Base-by-base conservation (phyloP, 345 rosid species). In the Corchorus olitorius region DNA sequence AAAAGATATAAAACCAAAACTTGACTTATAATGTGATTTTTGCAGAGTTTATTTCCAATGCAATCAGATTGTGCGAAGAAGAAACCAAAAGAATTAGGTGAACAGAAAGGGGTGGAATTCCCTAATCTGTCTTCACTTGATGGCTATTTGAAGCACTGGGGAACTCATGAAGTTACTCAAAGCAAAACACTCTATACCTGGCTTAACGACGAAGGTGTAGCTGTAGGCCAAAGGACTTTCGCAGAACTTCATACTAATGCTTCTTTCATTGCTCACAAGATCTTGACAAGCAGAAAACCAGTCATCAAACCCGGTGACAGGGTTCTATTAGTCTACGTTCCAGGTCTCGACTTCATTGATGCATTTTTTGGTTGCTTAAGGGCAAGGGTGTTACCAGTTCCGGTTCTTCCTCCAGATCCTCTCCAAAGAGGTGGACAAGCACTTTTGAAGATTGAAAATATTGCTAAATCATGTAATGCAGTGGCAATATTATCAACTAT, bases 341-440 rank as follows among this genome's bases (percentile, higher is more conserved):
- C 94, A 0, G 92, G 94, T 73, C 81, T 90, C 65, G 94, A 90
- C 55, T 88, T 88, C 20, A 63, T 85, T 39, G 94, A 90, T 77
- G 87, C 90, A 56, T 90, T 88, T 86, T 90, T 90, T 50, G 94
- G 91, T 49, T 90, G 92, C 84, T 78, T 88, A 74, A 83, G 92
- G 81, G 92, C 91, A 7, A 87, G 67, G 79, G 89, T 90, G 34
- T 41, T 90, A 27, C 92, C 92, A 0, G 91, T 90, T 46, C 94
- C 94, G 14, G 94, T 87, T 48, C 91, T 86, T 74, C 94, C 92
- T 33, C 94, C 94, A 4, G 92, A 90, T 77, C 94, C 91, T 9
- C 41, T 83, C 39, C 92, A 90, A 78, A 87, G 89, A 80, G 89
- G 94, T n/a, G 91, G 94, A 15, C 92, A 90, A 77, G 91, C 92